Conservation (phyloP, 2,329 filamentous ascomycete genomes). For the Acarospora socialis region DNA sequence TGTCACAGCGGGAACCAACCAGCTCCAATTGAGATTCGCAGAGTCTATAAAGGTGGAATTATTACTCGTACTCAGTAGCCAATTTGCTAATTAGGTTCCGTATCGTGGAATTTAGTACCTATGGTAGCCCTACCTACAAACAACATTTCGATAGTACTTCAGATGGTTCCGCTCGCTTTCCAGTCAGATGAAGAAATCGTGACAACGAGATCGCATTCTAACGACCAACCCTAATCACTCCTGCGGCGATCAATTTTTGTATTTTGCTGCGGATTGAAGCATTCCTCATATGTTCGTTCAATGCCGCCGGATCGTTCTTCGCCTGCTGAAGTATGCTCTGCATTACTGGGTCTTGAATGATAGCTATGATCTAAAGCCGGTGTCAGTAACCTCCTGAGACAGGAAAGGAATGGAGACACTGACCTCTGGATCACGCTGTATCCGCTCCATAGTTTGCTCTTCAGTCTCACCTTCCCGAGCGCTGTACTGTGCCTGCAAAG, state of each 20-base stretch:
- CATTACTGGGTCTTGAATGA: conserved; percentile 95
- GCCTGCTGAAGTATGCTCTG: conserved; percentile 94
- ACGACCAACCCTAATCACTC: conserved; percentile 69
- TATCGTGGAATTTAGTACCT: too few relatives aligned
- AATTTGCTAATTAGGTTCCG: too few relatives aligned
- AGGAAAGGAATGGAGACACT: conserved; percentile 22
- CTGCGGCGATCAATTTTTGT: conserved; percentile 84
- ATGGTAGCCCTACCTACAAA: too few relatives aligned
- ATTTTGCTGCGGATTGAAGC: conserved; percentile 72
- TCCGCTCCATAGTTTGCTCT: conserved; percentile 82
- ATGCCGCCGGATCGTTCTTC: conserved; percentile 77
- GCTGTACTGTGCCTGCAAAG: conserved; percentile 74
- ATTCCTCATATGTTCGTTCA: conserved; percentile 97
- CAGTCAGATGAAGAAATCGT: too few relatives aligned
- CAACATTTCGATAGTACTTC: too few relatives aligned
- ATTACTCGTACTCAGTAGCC: too few relatives aligned
- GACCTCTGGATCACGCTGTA: conserved; percentile 83
- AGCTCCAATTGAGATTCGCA: too few relatives aligned
- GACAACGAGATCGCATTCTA: conserved; percentile 17
- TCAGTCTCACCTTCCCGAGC: conserved; percentile 89
- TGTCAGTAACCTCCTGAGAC: background rate
- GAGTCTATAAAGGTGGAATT: too few relatives aligned
- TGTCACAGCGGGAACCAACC: too few relatives aligned
- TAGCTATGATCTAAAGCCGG: conserved; percentile 54
- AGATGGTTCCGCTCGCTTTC: too few relatives aligned